phyloP scores from a whole-genome alignment of 305 asterid species.

The Salvia sclarea region DNA sequence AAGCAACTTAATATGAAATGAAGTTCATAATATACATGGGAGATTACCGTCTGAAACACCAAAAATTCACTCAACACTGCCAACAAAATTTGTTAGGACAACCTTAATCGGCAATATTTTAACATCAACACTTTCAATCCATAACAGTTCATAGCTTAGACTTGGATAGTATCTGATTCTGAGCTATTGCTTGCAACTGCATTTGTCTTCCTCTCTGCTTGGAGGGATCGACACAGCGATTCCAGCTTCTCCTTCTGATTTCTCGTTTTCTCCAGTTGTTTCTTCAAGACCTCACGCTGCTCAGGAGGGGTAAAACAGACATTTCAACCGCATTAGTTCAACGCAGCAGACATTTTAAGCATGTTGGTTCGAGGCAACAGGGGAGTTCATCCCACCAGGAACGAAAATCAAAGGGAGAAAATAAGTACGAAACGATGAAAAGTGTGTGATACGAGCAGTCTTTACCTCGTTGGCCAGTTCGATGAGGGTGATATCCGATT shows the following conservation, averaged over 20 bases:
- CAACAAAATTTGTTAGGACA: conserved; percentile 33
- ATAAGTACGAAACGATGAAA: too few relatives aligned
- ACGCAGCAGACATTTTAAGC: background rate
- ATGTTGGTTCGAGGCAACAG: too few relatives aligned
- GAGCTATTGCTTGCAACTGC: conserved; percentile 40
- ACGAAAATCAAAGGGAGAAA: background rate
- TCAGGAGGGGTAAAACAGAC: background rate
- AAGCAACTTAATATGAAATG: conserved; percentile 5
- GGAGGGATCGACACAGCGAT: conserved; percentile 89
- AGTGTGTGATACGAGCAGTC: background rate
- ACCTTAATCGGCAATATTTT: conserved; percentile 20
- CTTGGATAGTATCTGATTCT: conserved; percentile 40
- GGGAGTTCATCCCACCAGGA: background rate
- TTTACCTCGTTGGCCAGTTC: conserved; percentile 91
- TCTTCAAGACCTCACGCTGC: conserved; percentile 88
- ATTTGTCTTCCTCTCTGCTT: conserved; percentile 78
- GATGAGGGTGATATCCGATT: conserved; percentile 79
- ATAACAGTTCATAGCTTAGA: conserved; percentile 27
- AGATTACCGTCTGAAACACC: conserved; percentile 23
- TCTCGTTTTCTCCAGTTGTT: conserved; percentile 80
- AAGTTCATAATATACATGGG: conserved; percentile 19
- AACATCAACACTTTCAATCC: conserved; percentile 12
- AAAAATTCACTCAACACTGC: conserved; percentile 29
- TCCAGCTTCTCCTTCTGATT: conserved; percentile 91
- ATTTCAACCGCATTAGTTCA: background rate